Conservation (phyloP, 1,284 basidiomycete species). For the Peniophora sp. region DNA sequence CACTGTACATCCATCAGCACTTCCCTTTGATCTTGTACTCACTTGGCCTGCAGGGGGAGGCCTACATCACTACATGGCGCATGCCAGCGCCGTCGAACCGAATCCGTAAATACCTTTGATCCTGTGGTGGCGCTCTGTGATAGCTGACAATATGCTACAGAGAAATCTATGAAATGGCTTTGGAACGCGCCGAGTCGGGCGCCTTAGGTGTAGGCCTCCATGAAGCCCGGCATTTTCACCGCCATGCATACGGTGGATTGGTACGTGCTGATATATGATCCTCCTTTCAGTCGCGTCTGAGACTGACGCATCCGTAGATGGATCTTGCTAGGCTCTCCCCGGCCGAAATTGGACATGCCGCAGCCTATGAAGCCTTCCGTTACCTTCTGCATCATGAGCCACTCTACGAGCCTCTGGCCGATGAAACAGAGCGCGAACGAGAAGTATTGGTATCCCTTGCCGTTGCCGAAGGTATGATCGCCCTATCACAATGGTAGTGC, state of each 20-base stretch:
- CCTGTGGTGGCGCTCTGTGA: too few species aligned
- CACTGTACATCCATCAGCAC: not conserved
- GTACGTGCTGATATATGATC: not conserved
- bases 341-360: not conserved
- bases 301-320: not conserved
- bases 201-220: not conserved
- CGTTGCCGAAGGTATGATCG: not conserved
- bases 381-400: not conserved
- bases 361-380: not conserved
- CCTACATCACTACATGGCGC: not conserved
- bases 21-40: not conserved
- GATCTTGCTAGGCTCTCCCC: not conserved
- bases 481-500: not conserved
- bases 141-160: too few species aligned
- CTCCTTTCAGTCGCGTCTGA: not conserved
- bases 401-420: not conserved
- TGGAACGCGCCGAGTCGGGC: not conserved
- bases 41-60: not conserved
- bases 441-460: not conserved
- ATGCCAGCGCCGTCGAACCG: not conserved
- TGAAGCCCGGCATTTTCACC: slow-evolving; percentile 1
- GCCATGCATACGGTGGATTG: not conserved
- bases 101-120: not conserved
- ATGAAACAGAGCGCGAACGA: not conserved
- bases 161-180: not conserved